Percentiles rank a stretch among this genome's conserved stretches.
Conservation (phyloP, 78 protist genomes). For the Pigoraptor vietnamica region DNA sequence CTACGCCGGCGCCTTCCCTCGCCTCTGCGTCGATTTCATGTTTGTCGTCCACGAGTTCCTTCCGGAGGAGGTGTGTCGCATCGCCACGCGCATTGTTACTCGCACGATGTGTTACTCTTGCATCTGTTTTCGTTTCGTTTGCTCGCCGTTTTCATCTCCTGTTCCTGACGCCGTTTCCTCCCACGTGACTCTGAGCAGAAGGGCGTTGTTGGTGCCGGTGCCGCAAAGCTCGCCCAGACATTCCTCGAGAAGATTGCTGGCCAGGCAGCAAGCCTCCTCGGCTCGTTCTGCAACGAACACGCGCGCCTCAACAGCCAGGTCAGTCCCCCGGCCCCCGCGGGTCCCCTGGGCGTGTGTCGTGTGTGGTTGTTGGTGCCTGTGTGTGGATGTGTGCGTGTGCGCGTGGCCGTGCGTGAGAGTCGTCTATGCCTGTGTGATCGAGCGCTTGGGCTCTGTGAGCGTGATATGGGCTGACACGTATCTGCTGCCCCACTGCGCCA, state of each 20-base stretch:
- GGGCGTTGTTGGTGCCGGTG: not conserved
- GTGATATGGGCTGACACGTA: not conserved
- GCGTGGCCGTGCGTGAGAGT: too few species aligned
- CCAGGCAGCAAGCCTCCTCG: not conserved
- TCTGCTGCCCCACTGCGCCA: not conserved
- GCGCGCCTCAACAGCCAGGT: not conserved
- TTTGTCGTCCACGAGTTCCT: not conserved
- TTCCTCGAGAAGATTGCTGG: not conserved
- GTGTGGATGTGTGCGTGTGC: too few species aligned
- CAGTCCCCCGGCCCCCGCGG: not conserved
- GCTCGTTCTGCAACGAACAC: not conserved
- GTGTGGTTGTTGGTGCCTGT: not conserved
- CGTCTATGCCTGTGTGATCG: too few species aligned
- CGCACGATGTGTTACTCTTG: too few species aligned
- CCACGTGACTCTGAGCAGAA: too few species aligned
- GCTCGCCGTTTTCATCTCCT: too few species aligned
- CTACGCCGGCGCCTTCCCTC: not conserved
- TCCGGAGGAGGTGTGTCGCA: not conserved
- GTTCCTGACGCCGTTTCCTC: not conserved
- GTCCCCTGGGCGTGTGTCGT: not conserved
- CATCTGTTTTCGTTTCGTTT: too few species aligned
- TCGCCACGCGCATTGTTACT: too few species aligned
- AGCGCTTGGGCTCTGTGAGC: not conserved
- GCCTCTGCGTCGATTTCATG: not conserved
- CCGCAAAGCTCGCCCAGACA: not conserved